Base-by-base conservation (phyloP, 2,329 filamentous ascomycete genomes). In the Tolypocladium capitatum region DNA sequence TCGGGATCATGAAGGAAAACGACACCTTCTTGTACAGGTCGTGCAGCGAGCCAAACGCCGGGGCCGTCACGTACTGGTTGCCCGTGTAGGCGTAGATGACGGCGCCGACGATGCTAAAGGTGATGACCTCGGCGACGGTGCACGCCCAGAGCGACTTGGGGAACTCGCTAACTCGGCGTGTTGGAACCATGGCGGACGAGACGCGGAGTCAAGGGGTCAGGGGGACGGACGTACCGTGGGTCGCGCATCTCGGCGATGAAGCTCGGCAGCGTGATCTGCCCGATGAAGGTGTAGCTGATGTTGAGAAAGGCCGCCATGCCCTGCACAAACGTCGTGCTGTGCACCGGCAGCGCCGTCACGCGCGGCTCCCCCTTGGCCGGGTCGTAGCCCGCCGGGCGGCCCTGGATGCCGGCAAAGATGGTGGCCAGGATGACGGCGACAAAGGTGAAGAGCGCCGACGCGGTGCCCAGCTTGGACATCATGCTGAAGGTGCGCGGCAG, bases 1-100 rank as follows among this genome's bases (percentile, higher is more conserved):
- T 96, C 0, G 90, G 90, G 31, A 96, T 84, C 89, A 95, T 95
- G 70, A 96, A 94, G 13, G 84, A 89, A 66, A 94, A 96, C 0
- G 86, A 78, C 2, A 92, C 75, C 70, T 95, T 95, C 69, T 92
- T 89, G 69, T 83, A 92, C 2, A 83, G 72, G 43, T 86, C 78
- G 38, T 84, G 75, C 21, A 96, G 71, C 1, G 86, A 90, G 11
- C 88, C 89, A 56, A 96, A 96, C 0, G 90, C 90, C 0, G 90
- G 90, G 0, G 86, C 72, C 0, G 84, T 90, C 68, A 89, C 87
- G 71, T 95, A 95, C 60, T 94, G 83, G 46, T 84, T 90, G 44
- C 90, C 90, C 0, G 85, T 89, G 62, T 87, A 94, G n/a, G 74
- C 84, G 62, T 94, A 95, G 16, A 92, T 78, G 49, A 94, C 76